Evolutionary conservation across 176 grass and related monocot genomes (phyloP), one percentile per base, ranked within the genome.

Genomic region (Urochloa ruziziensis): DNA sequence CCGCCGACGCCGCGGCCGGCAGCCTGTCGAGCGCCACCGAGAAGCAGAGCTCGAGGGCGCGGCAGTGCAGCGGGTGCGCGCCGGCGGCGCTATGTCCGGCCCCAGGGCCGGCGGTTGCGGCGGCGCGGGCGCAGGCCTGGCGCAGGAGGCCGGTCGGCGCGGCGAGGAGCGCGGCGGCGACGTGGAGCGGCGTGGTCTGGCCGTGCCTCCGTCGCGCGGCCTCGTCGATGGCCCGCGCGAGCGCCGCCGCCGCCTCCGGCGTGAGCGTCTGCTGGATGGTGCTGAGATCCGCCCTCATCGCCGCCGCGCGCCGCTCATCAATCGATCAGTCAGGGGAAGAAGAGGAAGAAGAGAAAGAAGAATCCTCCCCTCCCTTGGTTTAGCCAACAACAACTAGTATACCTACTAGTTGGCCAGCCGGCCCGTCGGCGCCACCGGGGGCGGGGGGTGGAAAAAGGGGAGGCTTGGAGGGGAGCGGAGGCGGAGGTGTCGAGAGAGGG

Each of bases 231-330:
- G 95, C 93, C 12, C 83, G 86, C 57, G 80, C 65, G 37, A 97
- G 90, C 69, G 93, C 92, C 58, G 80, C 86, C 24, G 95, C 95
- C 36, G 88, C 95, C 58, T 94, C 92, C 74, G 88, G 86, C 47
- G 95, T 92, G 77, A 97, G 92, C 57, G 95, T 97, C 73, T 97
- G 95, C 56, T 94, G 95, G 80, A 94, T 92, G 85, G 95, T 89
- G 80, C 90, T 97, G 80, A 97, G 89, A 90, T 93, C 95, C 47
- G 90, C 81, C 92, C 95, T 94, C 95, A 97, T 97, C 67, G 76
- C 67, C 80, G 74, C 70, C 49, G 39, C 51, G 32, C 76, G 42
- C 49, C 60, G 52, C 68, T 91, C 89, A 91, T 91, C 56, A 86
- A 86, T 82, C 83, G 88, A 82, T 90, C 79, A 77, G 29, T 90